phyloP scores from a whole-genome alignment of 2,329 filamentous ascomycete genomes.

The Lanzia echinophila region DNA sequence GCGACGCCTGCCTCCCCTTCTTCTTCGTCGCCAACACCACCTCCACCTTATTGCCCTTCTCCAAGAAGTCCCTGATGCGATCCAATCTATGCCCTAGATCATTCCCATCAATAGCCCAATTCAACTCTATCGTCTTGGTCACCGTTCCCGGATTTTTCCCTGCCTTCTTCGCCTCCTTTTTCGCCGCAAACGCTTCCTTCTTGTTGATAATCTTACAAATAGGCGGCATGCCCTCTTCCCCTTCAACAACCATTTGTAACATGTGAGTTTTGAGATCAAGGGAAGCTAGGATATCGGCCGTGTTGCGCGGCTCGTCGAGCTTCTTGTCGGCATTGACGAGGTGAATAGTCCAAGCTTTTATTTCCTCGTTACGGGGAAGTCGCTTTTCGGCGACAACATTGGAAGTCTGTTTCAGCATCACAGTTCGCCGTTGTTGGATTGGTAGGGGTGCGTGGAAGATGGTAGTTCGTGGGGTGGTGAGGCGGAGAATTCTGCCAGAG shows the following conservation, averaged over 20 bases:
- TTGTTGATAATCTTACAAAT: conserved; percentile 54
- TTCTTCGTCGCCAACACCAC: conserved; percentile 63
- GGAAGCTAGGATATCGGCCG: conserved; percentile 34
- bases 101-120: conserved; percentile 75
- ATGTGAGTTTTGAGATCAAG: conserved; percentile 45
- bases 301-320: conserved; percentile 31
- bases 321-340: conserved; percentile 34
- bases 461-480: conserved; percentile 5
- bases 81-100: conserved; percentile 69
- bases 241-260: conserved; percentile 42
- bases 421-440: background rate
- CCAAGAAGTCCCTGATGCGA: conserved; percentile 61
- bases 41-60: conserved; percentile 69
- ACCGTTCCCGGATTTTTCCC: conserved; percentile 30
- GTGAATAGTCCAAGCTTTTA: conserved; percentile 37
- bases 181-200: conserved; percentile 39
- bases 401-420: conserved; percentile 5
- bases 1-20: conserved; percentile 51
- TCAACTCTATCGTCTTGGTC: conserved; percentile 77
- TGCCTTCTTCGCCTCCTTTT: conserved; percentile 37
- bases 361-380: conserved; percentile 42
- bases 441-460: background rate
- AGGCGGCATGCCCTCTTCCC: conserved; percentile 36
- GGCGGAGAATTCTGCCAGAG: conserved; percentile 20
- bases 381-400: conserved; percentile 13